These are phyloP conservation scores for Smittium culicis DNA, from an alignment of 371 early-diverging fungal genomes.

Conservation along the genomic window DNA sequence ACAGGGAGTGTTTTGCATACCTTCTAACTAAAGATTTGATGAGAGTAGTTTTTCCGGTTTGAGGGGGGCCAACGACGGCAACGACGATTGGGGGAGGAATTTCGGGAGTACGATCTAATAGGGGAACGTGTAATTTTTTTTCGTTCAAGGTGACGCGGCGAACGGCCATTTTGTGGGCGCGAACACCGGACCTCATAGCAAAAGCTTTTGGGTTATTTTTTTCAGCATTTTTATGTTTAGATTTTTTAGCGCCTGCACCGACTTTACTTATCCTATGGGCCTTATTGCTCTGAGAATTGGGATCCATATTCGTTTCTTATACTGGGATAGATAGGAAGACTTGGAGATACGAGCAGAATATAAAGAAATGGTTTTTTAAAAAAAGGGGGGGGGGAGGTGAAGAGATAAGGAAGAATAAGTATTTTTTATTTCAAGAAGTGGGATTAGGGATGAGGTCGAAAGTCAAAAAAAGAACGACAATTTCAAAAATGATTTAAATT, in stretches of 20 bases:
- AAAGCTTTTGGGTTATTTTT: conserved; percentile 90
- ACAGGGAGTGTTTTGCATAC: conserved; percentile 83
- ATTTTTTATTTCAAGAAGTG: no score
- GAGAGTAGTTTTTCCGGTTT: conserved; percentile 89
- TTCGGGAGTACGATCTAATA: conserved; percentile 84
- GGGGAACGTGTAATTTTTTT: conserved; percentile 87
- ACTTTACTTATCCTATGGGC: conserved; percentile 67
- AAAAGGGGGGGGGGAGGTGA: no score
- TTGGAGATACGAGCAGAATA: no score
- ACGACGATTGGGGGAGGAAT: conserved; percentile 84
- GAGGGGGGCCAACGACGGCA: conserved; percentile 93
- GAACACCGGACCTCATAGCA: conserved; percentile 57
- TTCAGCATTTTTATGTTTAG: conserved; percentile 51
- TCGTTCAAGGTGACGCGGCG: conserved; percentile 78
- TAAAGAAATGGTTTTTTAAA: no score
- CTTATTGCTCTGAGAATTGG: conserved; percentile 37
- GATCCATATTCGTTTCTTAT: conserved; percentile 1
- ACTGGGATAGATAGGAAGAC: no score
- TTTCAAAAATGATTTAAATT: no score
- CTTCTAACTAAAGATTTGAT: conserved; percentile 89
- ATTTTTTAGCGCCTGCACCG: conserved; percentile 75
- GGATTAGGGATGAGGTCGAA: no score
- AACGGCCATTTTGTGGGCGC: conserved; percentile 60
- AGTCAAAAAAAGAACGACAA: no score
- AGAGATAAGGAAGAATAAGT: no score